Percentiles rank a stretch among this genome's conserved stretches.
phyloP scores from a whole-genome alignment of 352 stramenopile species.

The Globisporangium spinosum region DNA sequence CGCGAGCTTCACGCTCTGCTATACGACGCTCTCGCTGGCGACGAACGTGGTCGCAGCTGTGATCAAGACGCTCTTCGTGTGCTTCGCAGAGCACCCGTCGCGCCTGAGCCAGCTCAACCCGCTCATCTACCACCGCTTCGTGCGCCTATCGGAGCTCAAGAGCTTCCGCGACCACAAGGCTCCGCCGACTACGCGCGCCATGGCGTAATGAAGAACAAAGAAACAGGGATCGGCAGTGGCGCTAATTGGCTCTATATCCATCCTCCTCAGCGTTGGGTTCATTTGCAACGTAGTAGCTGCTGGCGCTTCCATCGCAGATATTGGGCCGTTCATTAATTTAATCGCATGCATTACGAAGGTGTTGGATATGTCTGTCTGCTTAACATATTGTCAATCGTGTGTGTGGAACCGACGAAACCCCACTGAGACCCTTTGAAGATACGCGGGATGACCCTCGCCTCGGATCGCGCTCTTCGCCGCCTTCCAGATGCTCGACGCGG shows the following conservation, averaged over 20 bases:
- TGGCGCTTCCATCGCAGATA: neutral
- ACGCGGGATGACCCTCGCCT: too few relatives aligned
- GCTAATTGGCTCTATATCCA: neutral
- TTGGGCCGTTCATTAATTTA: neutral
- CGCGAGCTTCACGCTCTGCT: constrained; percentile 68
- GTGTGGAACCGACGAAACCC: too few relatives aligned
- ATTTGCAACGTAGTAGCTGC: neutral
- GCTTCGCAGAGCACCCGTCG: constrained; percentile 78
- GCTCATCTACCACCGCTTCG: constrained; percentile 86
- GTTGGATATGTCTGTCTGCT: neutral
- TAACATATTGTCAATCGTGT: too few relatives aligned
- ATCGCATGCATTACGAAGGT: neutral
- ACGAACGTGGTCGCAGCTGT: constrained; percentile 69
- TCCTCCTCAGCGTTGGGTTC: neutral
- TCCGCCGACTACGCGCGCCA: constrained; percentile 16
- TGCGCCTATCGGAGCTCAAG: constrained; percentile 79
- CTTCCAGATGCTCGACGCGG: too few relatives aligned
- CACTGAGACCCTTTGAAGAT: too few relatives aligned
- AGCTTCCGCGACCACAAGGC: constrained; percentile 78
- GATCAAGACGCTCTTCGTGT: constrained; percentile 87
- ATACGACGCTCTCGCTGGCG: constrained; percentile 75
- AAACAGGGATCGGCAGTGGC: neutral
- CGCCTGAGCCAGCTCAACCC: constrained; percentile 78
- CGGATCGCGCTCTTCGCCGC: too few relatives aligned
- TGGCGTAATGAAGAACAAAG: neutral